These are phyloP conservation scores for Neofusicoccum cordaticola DNA, from an alignment of 2,329 filamentous ascomycete species.

Conservation along the genomic window DNA sequence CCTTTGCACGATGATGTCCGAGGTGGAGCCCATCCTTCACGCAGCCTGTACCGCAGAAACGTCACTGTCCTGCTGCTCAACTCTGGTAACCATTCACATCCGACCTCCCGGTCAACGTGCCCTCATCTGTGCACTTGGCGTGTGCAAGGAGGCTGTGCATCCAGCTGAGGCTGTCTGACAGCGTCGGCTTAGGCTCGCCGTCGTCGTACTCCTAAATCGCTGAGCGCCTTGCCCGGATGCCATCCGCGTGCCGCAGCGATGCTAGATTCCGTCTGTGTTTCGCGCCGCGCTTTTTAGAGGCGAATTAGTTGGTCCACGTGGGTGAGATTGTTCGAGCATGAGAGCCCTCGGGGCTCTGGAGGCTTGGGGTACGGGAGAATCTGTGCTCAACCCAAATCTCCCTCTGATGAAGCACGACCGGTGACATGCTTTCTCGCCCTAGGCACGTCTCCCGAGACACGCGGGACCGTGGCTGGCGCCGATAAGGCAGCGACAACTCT, in stretches of 20 bases:
- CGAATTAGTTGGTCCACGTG: conserved; percentile 2
- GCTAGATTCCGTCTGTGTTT: neutral
- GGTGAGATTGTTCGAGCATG: neutral
- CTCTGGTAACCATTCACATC: neutral
- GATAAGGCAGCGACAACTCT: neutral
- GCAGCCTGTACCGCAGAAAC: neutral
- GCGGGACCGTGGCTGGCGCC: neutral
- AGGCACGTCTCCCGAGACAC: conserved; percentile 6
- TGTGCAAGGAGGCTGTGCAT: neutral
- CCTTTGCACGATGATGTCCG: neutral
- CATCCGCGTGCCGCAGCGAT: neutral
- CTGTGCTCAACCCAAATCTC: conserved; percentile 5
- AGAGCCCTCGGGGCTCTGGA: neutral
- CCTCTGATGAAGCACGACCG: neutral
- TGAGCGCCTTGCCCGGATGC: neutral
- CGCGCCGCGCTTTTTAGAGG: neutral
- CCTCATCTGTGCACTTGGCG: neutral
- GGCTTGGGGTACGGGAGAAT: neutral
- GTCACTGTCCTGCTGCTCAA: neutral
- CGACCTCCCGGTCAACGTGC: neutral
- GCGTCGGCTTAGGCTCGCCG: neutral
- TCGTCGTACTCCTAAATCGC: neutral
- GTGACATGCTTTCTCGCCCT: neutral
- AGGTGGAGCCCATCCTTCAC: no score
- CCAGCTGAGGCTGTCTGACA: neutral